A percentile compares a stretch with the other conserved stretches of the same genome.
phyloP scores from a whole-genome alignment of 495 filamentous ascomycete species.

The Penicillium roqueforti region DNA sequence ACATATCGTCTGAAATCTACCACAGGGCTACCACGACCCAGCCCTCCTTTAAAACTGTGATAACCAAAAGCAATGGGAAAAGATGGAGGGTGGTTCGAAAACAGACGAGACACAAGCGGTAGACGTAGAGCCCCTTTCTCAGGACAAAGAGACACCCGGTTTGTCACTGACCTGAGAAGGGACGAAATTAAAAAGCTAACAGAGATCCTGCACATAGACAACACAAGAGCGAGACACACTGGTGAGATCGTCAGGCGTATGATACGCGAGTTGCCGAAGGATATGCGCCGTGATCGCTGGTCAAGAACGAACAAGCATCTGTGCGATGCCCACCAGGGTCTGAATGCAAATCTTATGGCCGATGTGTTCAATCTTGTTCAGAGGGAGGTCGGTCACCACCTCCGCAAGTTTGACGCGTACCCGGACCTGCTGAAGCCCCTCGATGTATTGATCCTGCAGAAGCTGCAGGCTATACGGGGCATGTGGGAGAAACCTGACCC shows the following conservation, averaged over 20 bases:
- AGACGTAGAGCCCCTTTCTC: neutral
- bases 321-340: conserved; percentile 14
- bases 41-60: neutral
- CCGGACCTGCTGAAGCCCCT: conserved; percentile 11
- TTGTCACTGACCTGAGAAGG: conserved; percentile 18
- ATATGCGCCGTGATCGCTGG: conserved; percentile 2
- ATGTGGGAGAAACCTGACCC: conserved; percentile 28
- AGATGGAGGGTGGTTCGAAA: neutral
- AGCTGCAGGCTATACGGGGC: conserved; percentile 22
- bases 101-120: neutral
- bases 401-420: conserved; percentile 25
- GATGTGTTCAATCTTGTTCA: conserved; percentile 23
- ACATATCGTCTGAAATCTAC: neutral
- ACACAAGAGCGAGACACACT: neutral
- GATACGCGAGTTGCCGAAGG: conserved; percentile 18
- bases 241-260: conserved; percentile 6
- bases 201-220: conserved; percentile 22
- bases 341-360: conserved; percentile 24
- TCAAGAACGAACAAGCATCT: neutral
- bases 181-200: conserved; percentile 23
- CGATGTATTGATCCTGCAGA: conserved; percentile 10
- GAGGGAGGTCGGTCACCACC: conserved; percentile 20
- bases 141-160: conserved; percentile 14
- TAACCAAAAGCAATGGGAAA: neutral
- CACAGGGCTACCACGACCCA: neutral